Evolutionary conservation across 2,329 filamentous ascomycete genomes (phyloP), one percentile per base, ranked within the genome.

Genomic region (Aspergillus floridensis): DNA sequence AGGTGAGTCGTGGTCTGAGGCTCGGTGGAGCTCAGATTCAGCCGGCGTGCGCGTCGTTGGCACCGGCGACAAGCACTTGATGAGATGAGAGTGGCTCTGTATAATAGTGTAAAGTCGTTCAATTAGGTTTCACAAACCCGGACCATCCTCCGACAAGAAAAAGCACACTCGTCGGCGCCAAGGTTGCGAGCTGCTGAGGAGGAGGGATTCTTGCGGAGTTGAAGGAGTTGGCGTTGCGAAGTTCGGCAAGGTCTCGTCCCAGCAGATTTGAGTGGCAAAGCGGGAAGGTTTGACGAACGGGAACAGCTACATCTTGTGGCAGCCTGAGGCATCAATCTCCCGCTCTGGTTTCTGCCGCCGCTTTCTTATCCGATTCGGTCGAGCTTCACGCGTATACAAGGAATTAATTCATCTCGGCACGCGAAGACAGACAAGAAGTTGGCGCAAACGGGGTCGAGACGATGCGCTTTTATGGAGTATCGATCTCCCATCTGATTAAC

Each of bases 241-340:
- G 65, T 64, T 67, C 69, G 68, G 67, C 69, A 72, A 64, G 63
- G 59, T 67, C 64, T 63, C 52, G 35, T 62, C 54, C 38, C 46
- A 60, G 63, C 62, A 74, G 70, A 74, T 68, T 73, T 74, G 68
- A 62, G 72, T 74, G 72, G 72, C 68, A 62, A 70, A 71, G 65
- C 66, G 66, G 71, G 72, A 73, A 71, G 64, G 65, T 66, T 64
- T 66, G 66, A 67, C 65, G 66, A 68, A 16, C 38, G 66, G 22
- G 22, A 68, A 12, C 38, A 12, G 32, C 32, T 12, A 35, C 32
- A 35, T 16, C 14, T 10, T 19, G 65, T 52, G 60, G 38, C 61
- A 35, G 62, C 63, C 64, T 67, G 50, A 61, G 64, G 57, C 57
- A 67, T 63, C 64, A 59, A 66, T 61, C 63, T 58, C 55, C 56